Evolutionary conservation across 2,329 filamentous ascomycete genomes (phyloP), one percentile per base, ranked within the genome.

Genomic region (Phyllosticta citribraziliensis): DNA sequence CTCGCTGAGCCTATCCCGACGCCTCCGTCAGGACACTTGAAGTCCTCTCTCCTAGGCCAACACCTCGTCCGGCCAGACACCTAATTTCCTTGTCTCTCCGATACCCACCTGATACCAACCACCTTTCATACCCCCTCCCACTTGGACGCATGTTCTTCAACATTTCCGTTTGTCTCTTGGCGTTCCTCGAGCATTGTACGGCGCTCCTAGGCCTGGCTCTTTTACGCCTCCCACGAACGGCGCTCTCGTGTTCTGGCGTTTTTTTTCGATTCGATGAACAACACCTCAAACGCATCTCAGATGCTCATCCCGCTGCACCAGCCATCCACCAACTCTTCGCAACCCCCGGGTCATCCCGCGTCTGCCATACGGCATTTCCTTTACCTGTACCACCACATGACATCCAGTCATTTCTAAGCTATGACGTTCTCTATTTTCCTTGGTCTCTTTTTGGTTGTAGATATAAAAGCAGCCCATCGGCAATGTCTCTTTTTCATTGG

Each of bases 381-480:
- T 8, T 47, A n/a, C n/a, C 17, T n/a, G 40, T 47, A 10, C 40
- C 40, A 40, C 33, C 33, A 47, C 17, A 47, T 17, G 17, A 47
- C 12, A n/a, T n/a, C 14, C 40, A 47, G 40, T 47, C 40, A 47
- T 47, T 47, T 47, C 40, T n/a, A 47, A 47, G n/a, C 14, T 47
- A 47, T 2, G 24, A 60, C 53, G 12, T 56, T 33, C 50, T 60
- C 40, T 24, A n/a, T 56, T 60, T 60, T 53, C 55, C 55, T 24
- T 35, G 14, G n/a, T 56, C 47, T 19, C 33, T 19, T 24, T 60
- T 60, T 60, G 24, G 40, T 60, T 60, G 58, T 51, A 50, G n/a
- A 50, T 30, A 60, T 53, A 56, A 60, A 60, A 56, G 58, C 52
- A 53, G 58, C 58, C 58, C 53, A 54, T 52, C 58, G 58, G 58